Evolutionary conservation across 768 basidiomycete species (phyloP).

Genomic region (Mycena filopes): DNA sequence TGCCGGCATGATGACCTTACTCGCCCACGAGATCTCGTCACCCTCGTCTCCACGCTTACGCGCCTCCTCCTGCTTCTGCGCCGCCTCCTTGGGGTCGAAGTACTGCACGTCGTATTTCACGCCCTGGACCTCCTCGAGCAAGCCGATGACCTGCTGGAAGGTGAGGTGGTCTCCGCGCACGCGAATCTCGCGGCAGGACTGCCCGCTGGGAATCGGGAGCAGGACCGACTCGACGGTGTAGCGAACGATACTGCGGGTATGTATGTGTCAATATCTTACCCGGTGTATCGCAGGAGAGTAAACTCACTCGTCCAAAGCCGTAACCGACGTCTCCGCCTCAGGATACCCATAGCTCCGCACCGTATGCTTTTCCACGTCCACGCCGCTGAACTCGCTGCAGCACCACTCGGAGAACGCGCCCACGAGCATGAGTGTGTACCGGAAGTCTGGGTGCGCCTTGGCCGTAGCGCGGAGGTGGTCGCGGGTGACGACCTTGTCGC

Average conservation of each 20-base stretch:
- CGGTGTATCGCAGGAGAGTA: background rate
- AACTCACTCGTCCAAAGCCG: slow-evolving; percentile 17
- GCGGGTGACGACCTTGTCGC: slow-evolving; percentile 18
- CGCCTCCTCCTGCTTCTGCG: slow-evolving; percentile 18
- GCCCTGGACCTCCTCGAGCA: slow-evolving; percentile 15
- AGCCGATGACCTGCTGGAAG: slow-evolving; percentile 9
- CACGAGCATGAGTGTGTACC: slow-evolving; percentile 18
- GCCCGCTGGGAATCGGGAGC: slow-evolving; percentile 9
- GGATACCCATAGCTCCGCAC: slow-evolving; percentile 8
- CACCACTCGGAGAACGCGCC: slow-evolving; percentile 14
- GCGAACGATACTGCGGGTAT: slow-evolving; percentile 14
- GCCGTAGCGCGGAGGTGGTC: slow-evolving; percentile 15
- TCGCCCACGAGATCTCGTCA: slow-evolving; percentile 15
- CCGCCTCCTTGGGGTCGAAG: slow-evolving; percentile 15
- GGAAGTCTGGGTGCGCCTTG: slow-evolving; percentile 8
- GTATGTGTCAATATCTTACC: too few species aligned
- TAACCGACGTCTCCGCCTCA: slow-evolving; percentile 14
- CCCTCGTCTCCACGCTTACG: slow-evolving; percentile 14
- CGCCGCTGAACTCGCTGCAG: background rate
- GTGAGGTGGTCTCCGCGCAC: slow-evolving; percentile 19
- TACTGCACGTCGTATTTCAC: slow-evolving; percentile 16
- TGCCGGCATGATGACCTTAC: background rate
- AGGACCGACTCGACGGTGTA: slow-evolving; percentile 19
- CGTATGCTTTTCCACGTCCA: slow-evolving; percentile 15
- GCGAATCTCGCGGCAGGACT: slow-evolving; percentile 11